Evolutionary conservation across 1,139 yeast genomes (phyloP).

Genomic region (Pichia sp.): DNA sequence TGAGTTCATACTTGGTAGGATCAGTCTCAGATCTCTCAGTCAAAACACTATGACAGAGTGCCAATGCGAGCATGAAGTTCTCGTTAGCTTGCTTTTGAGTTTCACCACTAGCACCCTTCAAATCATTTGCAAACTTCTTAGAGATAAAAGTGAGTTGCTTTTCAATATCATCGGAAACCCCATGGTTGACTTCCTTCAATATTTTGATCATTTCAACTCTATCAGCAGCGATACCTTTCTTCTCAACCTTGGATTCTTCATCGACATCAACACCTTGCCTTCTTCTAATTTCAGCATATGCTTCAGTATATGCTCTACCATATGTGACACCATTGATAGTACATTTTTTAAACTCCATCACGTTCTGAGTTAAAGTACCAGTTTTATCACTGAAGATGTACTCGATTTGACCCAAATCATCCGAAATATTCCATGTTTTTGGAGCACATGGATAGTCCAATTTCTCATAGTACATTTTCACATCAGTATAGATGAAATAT

Average conservation of each 20-base stretch:
- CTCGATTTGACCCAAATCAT: constrained; percentile 95
- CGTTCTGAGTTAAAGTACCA: constrained; percentile 93
- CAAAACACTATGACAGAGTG: constrained; percentile 88
- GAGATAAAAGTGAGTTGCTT: constrained; percentile 75
- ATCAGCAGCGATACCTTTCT: constrained; percentile 54
- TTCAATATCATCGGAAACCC: constrained; percentile 20
- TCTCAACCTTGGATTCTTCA: constrained; percentile 59
- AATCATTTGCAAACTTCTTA: constrained; percentile 51
- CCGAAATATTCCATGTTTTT: constrained; percentile 94
- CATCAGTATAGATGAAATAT: constrained; percentile 83
- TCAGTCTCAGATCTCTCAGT: constrained; percentile 58
- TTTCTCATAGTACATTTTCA: constrained; percentile 74
- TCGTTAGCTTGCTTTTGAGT: constrained; percentile 60
- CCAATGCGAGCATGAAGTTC: constrained; percentile 79
- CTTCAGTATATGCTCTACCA: constrained; percentile 95
- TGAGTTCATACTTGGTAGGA: constrained; percentile 56
- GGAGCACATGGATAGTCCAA: constrained; percentile 95
- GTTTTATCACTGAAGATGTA: constrained; percentile 95
- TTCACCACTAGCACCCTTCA: constrained; percentile 42
- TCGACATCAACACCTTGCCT: constrained; percentile 78
- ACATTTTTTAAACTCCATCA: constrained; percentile 95
- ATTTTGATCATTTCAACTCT: constrained; percentile 56
- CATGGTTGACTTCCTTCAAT: constrained; percentile 35
- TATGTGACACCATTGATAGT: constrained; percentile 82
- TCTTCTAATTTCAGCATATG: constrained; percentile 85